These are phyloP conservation scores for Yarrowia sp. DNA, from an alignment of 805 yeast genomes.

Conservation along the genomic window DNA sequence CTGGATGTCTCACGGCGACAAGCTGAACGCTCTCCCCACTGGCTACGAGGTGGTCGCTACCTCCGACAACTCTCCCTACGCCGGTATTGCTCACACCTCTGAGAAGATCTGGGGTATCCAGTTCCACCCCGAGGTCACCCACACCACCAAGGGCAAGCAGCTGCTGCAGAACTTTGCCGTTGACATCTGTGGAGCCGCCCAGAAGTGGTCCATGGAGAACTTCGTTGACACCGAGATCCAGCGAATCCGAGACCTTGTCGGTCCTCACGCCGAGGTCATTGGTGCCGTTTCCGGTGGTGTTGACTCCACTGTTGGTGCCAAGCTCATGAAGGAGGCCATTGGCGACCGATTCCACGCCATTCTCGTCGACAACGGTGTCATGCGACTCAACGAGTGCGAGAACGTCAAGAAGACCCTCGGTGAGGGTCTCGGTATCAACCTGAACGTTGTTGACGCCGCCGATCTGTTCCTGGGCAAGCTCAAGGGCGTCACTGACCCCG, in stretches of 20 bases:
- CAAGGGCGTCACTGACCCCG: conserved; percentile 96
- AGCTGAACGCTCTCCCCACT: conserved; percentile 85
- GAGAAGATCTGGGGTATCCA: conserved; percentile 90
- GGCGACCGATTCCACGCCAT: conserved; percentile 99
- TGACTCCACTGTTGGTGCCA: conserved; percentile 98
- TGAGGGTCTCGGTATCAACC: conserved; percentile 91
- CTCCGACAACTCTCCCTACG: conserved; percentile 92
- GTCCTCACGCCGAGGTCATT: conserved; percentile 97
- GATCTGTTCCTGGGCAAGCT: conserved; percentile 86
- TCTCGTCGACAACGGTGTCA: conserved; percentile 96
- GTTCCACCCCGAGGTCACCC: conserved; percentile 99
- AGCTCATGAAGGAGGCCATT: conserved; percentile 96
- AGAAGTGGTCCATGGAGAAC: conserved; percentile 98
- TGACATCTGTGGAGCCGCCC: conserved; percentile 80
- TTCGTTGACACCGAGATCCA: conserved; percentile 95
- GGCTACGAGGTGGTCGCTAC: conserved; percentile 90
- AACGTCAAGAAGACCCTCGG: conserved; percentile 87
- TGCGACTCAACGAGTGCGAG: conserved; percentile 92
- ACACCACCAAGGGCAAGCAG: conserved; percentile 87
- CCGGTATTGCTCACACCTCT: conserved; percentile 82
- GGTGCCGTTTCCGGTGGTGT: conserved; percentile 99
- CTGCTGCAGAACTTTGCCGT: conserved; percentile 92
- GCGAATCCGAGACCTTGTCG: conserved; percentile 88
- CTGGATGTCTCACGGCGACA: conserved; percentile 99
- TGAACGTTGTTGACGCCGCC: conserved; percentile 92